Conservation (phyloP, 768 basidiomycete genomes). For the Mycena polygramma region DNA sequence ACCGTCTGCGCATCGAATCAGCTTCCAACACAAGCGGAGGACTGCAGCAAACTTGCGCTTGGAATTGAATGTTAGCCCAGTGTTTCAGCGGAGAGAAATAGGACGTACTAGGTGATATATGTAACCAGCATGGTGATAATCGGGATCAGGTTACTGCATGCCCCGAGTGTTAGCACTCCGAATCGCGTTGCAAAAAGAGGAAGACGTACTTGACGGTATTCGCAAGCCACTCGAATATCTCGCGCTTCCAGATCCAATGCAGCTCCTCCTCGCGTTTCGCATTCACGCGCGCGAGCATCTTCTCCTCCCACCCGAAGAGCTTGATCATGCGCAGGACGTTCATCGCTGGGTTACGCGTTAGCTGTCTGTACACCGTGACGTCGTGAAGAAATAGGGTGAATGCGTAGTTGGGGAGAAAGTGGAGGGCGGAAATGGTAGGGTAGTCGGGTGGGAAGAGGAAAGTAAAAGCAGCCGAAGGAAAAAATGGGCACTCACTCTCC, state of each 20-base stretch:
- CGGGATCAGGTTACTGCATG: conserved; percentile 67
- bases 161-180: background rate
- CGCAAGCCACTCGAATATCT: conserved; percentile 65
- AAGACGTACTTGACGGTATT: conserved; percentile 56
- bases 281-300: conserved; percentile 65
- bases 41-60: background rate
- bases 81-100: background rate
- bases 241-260: conserved; percentile 63
- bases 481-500: conserved; percentile 52
- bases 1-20: conserved; percentile 45
- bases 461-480: too few relatives aligned
- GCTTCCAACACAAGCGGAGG: background rate
- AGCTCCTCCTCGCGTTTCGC: conserved; percentile 75
- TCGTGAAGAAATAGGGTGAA: background rate
- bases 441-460: conserved; percentile 30
- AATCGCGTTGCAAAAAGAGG: background rate
- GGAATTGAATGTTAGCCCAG: background rate
- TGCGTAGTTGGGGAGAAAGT: too few relatives aligned
- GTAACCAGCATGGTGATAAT: conserved; percentile 75
- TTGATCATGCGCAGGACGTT: conserved; percentile 64
- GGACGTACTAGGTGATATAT: conserved; percentile 59
- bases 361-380: background rate
- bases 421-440: too few relatives aligned
- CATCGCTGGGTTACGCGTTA: conserved; percentile 43
- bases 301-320: conserved; percentile 77